These are phyloP conservation scores for Neurospora discreta DNA, from an alignment of 495 filamentous ascomycete genomes.

Conservation along the genomic window DNA sequence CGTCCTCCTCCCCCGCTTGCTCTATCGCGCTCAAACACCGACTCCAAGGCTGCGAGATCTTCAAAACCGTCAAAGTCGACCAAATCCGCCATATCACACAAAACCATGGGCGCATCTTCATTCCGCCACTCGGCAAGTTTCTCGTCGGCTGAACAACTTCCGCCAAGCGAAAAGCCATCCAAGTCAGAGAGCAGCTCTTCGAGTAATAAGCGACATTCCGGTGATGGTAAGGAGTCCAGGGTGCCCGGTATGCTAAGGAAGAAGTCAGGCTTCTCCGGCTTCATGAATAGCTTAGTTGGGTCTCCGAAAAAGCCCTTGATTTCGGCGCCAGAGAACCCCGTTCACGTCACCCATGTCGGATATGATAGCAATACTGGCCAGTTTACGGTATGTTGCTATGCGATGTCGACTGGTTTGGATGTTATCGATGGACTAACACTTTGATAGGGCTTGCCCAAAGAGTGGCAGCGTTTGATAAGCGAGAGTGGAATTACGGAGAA, in stretches of 20 bases:
- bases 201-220: constrained; percentile 70
- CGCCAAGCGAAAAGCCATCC: constrained; percentile 38
- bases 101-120: constrained; percentile 22
- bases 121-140: constrained; percentile 78
- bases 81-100: not conserved
- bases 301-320: constrained; percentile 86
- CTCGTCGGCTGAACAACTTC: constrained; percentile 43
- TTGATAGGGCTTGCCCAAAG: constrained; percentile 77
- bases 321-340: constrained; percentile 90
- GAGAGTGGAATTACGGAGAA: constrained; percentile 94
- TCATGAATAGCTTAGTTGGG: constrained; percentile 86
- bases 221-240: constrained; percentile 58
- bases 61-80: constrained; percentile 6
- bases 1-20: constrained; percentile 40
- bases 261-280: constrained; percentile 89
- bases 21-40: constrained; percentile 47
- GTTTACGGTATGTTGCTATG: constrained; percentile 67
- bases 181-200: constrained; percentile 48
- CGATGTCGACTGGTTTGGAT: not conserved
- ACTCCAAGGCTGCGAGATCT: constrained; percentile 39
- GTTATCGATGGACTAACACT: constrained; percentile 19
- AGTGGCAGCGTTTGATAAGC: constrained; percentile 93
- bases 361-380: constrained; percentile 95
- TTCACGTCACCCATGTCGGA: constrained; percentile 95
- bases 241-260: constrained; percentile 55